Conservation (phyloP, 345 rosid genomes). For the Stellera chamaejasme region DNA sequence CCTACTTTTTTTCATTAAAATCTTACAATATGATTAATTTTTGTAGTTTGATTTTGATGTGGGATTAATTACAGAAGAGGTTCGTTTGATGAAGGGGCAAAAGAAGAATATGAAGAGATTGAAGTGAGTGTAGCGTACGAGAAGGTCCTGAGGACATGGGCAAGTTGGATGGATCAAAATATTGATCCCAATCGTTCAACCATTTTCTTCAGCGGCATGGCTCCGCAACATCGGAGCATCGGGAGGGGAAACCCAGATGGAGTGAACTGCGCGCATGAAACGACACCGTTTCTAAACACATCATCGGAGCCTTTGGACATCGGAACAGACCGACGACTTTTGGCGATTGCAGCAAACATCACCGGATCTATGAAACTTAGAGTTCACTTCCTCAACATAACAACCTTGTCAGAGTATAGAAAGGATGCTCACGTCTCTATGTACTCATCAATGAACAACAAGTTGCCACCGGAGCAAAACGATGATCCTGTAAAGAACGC, state of each 20-base stretch:
- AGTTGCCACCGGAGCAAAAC: constrained; percentile 34
- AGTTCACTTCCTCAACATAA: constrained; percentile 49
- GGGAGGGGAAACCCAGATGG: constrained; percentile 54
- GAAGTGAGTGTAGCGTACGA: constrained; percentile 31
- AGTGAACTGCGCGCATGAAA: constrained; percentile 57
- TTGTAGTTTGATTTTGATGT: background rate
- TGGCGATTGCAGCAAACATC: constrained; percentile 33
- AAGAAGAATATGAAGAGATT: constrained; percentile 48
- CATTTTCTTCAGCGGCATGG: constrained; percentile 72
- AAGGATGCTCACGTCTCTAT: constrained; percentile 79
- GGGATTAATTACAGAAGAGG: constrained; percentile 34
- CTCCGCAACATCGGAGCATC: constrained; percentile 26
- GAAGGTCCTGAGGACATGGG: constrained; percentile 55
- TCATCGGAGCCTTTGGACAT: constrained; percentile 26
- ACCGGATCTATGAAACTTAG: constrained; percentile 37
- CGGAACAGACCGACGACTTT: constrained; percentile 52
- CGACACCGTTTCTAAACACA: constrained; percentile 35
- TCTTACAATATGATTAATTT: background rate
- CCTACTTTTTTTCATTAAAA: background rate
- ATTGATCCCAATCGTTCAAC: constrained; percentile 44
- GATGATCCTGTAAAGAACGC: constrained; percentile 49
- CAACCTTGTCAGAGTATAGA: constrained; percentile 60
- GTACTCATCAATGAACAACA: constrained; percentile 33
- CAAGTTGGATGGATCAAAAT: constrained; percentile 54
- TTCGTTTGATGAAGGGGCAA: constrained; percentile 40